A percentile compares a stretch with the other conserved stretches of the same genome.
Evolutionary conservation across 805 yeast genomes (phyloP).

Genomic region (Candida sanyiensis): DNA sequence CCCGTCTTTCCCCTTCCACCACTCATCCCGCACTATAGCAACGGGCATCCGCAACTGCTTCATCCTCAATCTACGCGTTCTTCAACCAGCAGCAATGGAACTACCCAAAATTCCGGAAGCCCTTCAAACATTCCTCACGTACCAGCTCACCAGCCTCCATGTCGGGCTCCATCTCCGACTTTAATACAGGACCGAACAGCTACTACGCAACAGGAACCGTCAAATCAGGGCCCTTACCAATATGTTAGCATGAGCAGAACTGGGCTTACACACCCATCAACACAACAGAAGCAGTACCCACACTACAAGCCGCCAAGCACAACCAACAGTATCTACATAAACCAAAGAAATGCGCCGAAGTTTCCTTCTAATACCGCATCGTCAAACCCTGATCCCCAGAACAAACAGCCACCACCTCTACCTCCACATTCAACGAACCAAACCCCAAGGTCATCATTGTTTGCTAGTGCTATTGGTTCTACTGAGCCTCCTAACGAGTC

Average conservation of each 20-base stretch:
- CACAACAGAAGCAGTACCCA: background rate
- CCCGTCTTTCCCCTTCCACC: too few relatives aligned
- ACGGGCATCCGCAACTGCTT: background rate
- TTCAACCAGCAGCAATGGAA: background rate
- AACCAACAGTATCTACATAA: background rate
- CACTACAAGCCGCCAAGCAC: background rate
- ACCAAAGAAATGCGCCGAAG: background rate
- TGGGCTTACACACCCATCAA: background rate
- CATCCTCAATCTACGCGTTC: background rate
- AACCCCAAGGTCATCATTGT: constrained; percentile 13
- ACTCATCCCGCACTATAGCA: too few relatives aligned
- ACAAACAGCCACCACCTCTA: background rate
- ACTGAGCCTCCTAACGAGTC: background rate
- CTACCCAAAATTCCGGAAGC: background rate
- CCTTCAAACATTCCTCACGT: background rate
- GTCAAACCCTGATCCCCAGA: background rate
- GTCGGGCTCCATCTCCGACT: too few relatives aligned
- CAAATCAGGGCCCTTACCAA: background rate
- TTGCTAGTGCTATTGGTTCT: constrained; percentile 2
- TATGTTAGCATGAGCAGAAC: background rate
- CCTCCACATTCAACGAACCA: constrained; percentile 13
- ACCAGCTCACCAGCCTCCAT: background rate
- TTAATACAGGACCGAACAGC: background rate
- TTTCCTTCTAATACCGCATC: background rate
- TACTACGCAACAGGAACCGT: background rate